Base-by-base conservation (phyloP, 176 grass and related monocot species). In the Aegilops bicornis region DNA sequence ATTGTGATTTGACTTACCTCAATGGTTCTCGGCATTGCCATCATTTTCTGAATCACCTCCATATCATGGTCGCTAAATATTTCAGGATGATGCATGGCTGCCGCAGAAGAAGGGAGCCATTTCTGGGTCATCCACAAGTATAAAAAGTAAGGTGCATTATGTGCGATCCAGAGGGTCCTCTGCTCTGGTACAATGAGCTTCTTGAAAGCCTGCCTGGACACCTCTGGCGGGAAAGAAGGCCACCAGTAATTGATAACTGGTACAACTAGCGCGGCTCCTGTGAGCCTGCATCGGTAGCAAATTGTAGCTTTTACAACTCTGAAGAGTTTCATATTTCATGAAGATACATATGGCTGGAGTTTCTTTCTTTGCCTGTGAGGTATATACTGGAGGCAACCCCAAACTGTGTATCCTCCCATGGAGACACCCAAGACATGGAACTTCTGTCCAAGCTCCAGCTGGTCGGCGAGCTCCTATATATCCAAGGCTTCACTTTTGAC, bases 221-320 rank as follows among this genome's bases (percentile, higher is more conserved):
- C 6, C 42, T 88, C 85, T 54, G 79, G 58, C 50, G 89, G 89
- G 82, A 97, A 97, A 66, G 88, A 90, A 82, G 78, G 89, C 91
- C 92, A 97, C 95, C 92, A 95, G 85, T 90, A 97, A 76, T 97
- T 95, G 87, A 90, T 85, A 50, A 93, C 78, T 56, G 92, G 95
- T 36, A 87, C 95, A 33, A 95, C 72, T 35, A 97, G 54, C 8
- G 87, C 86, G 30, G 84, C 95, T 76, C 92, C 95, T 85, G 95
- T 79, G 12, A 92, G 84, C 84, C 90, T 97, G 82, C 64, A 80
- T 11, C 7, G 4, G 64, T 30, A 69, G 30, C 64, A 39, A 39
- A 45, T 32, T 67, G 37, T 68, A 85, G 62, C 45, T 10, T 67
- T 89, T 67, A 69, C 31, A 43, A 68, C 33, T 71, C 6, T 31